Conservation (phyloP, 257 asterid genomes). For the Ilex aquifolium region DNA sequence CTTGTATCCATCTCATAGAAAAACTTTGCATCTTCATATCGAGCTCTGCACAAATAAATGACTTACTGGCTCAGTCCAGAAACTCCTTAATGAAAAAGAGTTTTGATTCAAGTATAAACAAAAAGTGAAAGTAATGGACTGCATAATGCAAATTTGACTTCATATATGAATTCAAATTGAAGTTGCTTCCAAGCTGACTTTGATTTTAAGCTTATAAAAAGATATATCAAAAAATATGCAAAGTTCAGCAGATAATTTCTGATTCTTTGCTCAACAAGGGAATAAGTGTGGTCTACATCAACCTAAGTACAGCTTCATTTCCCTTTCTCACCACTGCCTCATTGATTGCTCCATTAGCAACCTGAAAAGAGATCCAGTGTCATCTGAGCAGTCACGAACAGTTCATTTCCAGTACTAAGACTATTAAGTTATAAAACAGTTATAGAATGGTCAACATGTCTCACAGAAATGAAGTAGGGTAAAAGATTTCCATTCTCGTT, state of each 20-base stretch:
- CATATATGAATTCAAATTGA: not conserved
- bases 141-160: not conserved
- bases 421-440: not conserved
- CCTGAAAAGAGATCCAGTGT: slow-evolving; percentile 35
- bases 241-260: not conserved
- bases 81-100: slow-evolving; percentile 2
- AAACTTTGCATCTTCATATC: slow-evolving; percentile 97
- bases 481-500: slow-evolving; percentile 61
- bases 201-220: not conserved
- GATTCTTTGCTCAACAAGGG: not conserved
- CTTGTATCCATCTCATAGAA: slow-evolving; percentile 91
- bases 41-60: slow-evolving; percentile 55
- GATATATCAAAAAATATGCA: not conserved
- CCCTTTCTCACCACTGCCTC: slow-evolving; percentile 77
- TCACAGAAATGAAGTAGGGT: slow-evolving; percentile 84
- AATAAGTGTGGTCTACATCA: not conserved
- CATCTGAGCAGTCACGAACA: slow-evolving; percentile 9
- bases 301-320: slow-evolving; percentile 98
- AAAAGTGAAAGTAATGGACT: no score
- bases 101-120: not conserved
- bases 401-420: slow-evolving; percentile 1
- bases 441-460: slow-evolving; percentile 27
- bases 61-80: slow-evolving; percentile 13
- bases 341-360: slow-evolving; percentile 92
- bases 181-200: not conserved